These are phyloP conservation scores for Moesziomyces sp. DNA, from an alignment of 1,284 basidiomycete species.

Conservation along the genomic window DNA sequence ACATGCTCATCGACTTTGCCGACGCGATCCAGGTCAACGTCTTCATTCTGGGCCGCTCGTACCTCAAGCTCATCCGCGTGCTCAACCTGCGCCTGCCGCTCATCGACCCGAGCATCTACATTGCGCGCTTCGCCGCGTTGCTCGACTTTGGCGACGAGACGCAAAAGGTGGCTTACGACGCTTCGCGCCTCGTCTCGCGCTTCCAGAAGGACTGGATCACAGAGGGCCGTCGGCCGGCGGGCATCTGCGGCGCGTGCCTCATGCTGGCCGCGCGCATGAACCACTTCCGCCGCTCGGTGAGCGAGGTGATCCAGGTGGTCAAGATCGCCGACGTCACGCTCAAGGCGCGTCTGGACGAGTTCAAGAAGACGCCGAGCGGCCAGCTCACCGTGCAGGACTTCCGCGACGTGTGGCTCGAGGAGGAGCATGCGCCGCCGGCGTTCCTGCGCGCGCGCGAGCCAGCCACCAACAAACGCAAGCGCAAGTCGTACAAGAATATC, in stretches of 20 bases:
- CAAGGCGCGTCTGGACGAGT: slow-evolving; percentile 93
- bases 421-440: slow-evolving; percentile 89
- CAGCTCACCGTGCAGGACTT: slow-evolving; percentile 90
- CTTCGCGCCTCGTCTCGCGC: slow-evolving; percentile 89
- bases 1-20: slow-evolving; percentile 98
- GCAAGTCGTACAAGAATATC: slow-evolving; percentile 60
- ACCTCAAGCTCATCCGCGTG: slow-evolving; percentile 90
- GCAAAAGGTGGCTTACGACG: slow-evolving; percentile 89
- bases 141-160: slow-evolving; percentile 97
- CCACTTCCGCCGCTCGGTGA: slow-evolving; percentile 89
- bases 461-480: slow-evolving; percentile 72
- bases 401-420: slow-evolving; percentile 88
- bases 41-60: slow-evolving; percentile 94
- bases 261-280: slow-evolving; percentile 98
- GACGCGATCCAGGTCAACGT: slow-evolving; percentile 80
- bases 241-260: slow-evolving; percentile 95
- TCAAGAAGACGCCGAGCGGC: slow-evolving; percentile 87
- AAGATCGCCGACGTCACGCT: slow-evolving; percentile 96
- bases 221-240: slow-evolving; percentile 91
- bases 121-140: slow-evolving; percentile 93
- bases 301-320: slow-evolving; percentile 92
- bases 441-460: slow-evolving; percentile 75
- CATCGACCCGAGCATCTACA: slow-evolving; percentile 96
- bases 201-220: slow-evolving; percentile 99
- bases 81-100: slow-evolving; percentile 85